A percentile compares a stretch with the other conserved stretches of the same genome.
These are phyloP conservation scores for Saccharomycopsis lassenensis DNA, from an alignment of 805 yeast species.

Conservation along the genomic window DNA sequence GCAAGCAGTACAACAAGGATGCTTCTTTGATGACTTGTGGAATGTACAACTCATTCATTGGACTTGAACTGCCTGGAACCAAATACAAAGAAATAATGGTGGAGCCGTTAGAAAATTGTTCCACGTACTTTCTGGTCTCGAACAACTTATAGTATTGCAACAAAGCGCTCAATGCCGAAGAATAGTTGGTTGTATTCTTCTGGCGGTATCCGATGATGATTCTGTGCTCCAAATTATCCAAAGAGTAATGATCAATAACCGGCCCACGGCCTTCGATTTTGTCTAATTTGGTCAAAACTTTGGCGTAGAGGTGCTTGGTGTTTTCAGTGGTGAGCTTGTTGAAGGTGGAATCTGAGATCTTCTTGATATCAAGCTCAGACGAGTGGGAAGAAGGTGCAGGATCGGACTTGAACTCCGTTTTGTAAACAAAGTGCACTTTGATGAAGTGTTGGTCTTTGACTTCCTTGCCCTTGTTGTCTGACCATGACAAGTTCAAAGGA, in stretches of 20 bases:
- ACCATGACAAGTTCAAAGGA: slow-evolving; percentile 32
- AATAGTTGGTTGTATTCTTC: slow-evolving; percentile 75
- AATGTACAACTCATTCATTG: slow-evolving; percentile 52
- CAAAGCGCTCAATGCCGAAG: slow-evolving; percentile 74
- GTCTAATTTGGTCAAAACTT: slow-evolving; percentile 57
- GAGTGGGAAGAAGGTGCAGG: slow-evolving; percentile 20
- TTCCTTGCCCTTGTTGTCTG: slow-evolving; percentile 21
- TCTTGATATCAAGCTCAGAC: slow-evolving; percentile 21
- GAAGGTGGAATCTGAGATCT: slow-evolving; percentile 71
- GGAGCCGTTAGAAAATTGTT: slow-evolving; percentile 82
- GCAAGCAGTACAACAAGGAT: slow-evolving; percentile 81
- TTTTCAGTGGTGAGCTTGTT: slow-evolving; percentile 65
- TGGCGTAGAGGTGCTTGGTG: slow-evolving; percentile 69
- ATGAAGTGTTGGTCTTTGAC: slow-evolving; percentile 32
- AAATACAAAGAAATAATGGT: slow-evolving; percentile 82
- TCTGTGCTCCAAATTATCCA: slow-evolving; percentile 77
- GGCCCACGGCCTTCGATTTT: slow-evolving; percentile 86
- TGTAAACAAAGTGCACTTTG: slow-evolving; percentile 75
- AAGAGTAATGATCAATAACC: slow-evolving; percentile 75
- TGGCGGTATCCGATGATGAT: slow-evolving; percentile 82
- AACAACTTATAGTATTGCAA: slow-evolving; percentile 81
- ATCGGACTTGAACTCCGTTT: slow-evolving; percentile 44
- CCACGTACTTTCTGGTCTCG: slow-evolving; percentile 84
- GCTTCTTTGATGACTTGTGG: slow-evolving; percentile 91
- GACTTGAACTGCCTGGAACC: slow-evolving; percentile 41